Conservation (phyloP, 176 grass and related monocot genomes). For the Secale cereale region DNA sequence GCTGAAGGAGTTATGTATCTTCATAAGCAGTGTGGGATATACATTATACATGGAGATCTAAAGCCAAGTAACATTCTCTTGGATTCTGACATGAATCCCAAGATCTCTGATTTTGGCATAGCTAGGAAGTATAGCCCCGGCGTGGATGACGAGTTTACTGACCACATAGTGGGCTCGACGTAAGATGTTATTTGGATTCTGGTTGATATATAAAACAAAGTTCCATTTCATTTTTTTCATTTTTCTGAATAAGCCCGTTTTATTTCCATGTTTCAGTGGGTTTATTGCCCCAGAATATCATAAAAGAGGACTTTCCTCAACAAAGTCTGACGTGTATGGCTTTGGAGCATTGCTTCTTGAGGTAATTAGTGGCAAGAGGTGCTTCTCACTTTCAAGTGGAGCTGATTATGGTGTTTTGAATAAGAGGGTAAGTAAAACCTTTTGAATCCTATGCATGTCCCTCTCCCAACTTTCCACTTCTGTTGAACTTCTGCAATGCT, state of each 20-base stretch:
- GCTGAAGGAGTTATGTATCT: conserved; percentile 38
- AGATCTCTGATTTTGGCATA: conserved; percentile 41
- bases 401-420: conserved; percentile 26
- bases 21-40: conserved; percentile 12
- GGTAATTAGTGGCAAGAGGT: conserved; percentile 13
- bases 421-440: conserved; percentile 14
- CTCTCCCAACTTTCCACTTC: too few species aligned
- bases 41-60: conserved; percentile 38
- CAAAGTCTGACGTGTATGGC: conserved; percentile 36
- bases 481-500: too few species aligned
- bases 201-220: neutral
- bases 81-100: conserved; percentile 39
- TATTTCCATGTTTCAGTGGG: conserved; percentile 28
- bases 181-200: neutral
- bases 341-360: conserved; percentile 37
- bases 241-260: neutral
- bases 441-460: neutral
- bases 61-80: conserved; percentile 47
- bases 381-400: conserved; percentile 23
- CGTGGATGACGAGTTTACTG: neutral
- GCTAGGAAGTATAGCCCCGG: conserved; percentile 1
- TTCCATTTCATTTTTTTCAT: neutral
- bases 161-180: conserved; percentile 9
- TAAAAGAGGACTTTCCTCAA: conserved; percentile 21
- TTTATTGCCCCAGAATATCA: conserved; percentile 34